Conservation (phyloP, 768 basidiomycete species). For the Naganishia kalamii region DNA sequence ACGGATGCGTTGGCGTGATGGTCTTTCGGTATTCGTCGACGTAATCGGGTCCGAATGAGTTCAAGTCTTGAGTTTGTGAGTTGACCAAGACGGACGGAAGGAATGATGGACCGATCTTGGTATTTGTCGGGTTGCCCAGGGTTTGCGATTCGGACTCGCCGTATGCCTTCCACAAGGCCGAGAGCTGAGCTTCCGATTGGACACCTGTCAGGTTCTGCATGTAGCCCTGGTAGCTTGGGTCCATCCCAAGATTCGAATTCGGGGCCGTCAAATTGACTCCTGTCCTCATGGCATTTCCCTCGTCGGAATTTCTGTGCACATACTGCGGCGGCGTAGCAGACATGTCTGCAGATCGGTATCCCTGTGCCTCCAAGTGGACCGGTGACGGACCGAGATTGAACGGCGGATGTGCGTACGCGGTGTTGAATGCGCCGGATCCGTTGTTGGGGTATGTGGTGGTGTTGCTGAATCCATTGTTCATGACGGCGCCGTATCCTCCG, state of each 20-base stretch:
- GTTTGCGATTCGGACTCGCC: not conserved
- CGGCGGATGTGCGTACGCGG: constrained; percentile 7
- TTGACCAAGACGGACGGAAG: not conserved
- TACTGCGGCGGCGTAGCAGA: not conserved
- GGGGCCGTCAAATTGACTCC: constrained; percentile 1
- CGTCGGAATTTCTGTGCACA: not conserved
- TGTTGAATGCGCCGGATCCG: not conserved
- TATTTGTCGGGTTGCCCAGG: not conserved
- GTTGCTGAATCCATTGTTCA: constrained; percentile 2
- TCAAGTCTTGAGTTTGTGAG: not conserved
- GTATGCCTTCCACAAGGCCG: not conserved
- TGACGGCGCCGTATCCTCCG: not conserved
- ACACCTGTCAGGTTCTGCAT: not conserved
- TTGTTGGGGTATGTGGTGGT: not conserved
- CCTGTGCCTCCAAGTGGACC: not conserved
- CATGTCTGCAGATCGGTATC: not conserved
- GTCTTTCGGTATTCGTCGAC: constrained; percentile 11
- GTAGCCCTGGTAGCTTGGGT: too few relatives aligned
- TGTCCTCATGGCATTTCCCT: not conserved
- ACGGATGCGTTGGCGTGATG: not conserved
- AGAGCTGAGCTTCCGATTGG: not conserved
- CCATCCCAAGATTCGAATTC: not conserved
- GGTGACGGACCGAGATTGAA: constrained; percentile 4
- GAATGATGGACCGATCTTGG: not conserved
- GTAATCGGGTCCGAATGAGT: not conserved